Evolutionary conservation across 805 yeast genomes (phyloP).

Genomic region (Metschnikowia borealis): DNA sequence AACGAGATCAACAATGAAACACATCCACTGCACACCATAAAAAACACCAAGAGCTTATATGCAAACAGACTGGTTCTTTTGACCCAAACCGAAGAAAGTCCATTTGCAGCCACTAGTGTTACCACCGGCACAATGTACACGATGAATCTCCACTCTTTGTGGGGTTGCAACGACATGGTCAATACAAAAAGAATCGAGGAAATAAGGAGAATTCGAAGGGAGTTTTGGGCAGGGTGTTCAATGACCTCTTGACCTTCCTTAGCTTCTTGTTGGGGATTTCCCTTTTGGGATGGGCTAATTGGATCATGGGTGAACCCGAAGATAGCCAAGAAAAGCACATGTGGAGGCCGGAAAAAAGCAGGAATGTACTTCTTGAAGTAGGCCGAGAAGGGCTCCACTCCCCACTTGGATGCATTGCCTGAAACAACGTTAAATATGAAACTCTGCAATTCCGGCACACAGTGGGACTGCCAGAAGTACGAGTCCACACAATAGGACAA

Average conservation of each 20-base stretch:
- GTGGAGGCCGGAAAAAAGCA: slow-evolving; percentile 39
- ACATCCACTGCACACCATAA: slow-evolving; percentile 19
- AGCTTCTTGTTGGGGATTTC: slow-evolving; percentile 8
- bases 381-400: slow-evolving; percentile 67
- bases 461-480: slow-evolving; percentile 60
- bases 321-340: slow-evolving; percentile 38
- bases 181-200: slow-evolving; percentile 54
- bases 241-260: slow-evolving; percentile 16
- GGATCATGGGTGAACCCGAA: slow-evolving; percentile 43
- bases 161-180: slow-evolving; percentile 76
- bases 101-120: slow-evolving; percentile 60
- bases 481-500: slow-evolving; percentile 59
- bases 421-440: slow-evolving; percentile 71
- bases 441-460: slow-evolving; percentile 74
- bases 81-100: slow-evolving; percentile 37
- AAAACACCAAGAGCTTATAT: slow-evolving; percentile 26
- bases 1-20: slow-evolving; percentile 38
- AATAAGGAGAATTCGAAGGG: slow-evolving; percentile 44
- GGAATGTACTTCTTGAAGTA: slow-evolving; percentile 55
- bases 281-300: slow-evolving; percentile 26
- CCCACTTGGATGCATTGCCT: slow-evolving; percentile 80
- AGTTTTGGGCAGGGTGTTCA: slow-evolving; percentile 25
- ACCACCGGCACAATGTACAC: slow-evolving; percentile 70
- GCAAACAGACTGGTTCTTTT: slow-evolving; percentile 18
- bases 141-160: slow-evolving; percentile 92